phyloP scores from a whole-genome alignment of 768 basidiomycete species.

The Suillus sp. region DNA sequence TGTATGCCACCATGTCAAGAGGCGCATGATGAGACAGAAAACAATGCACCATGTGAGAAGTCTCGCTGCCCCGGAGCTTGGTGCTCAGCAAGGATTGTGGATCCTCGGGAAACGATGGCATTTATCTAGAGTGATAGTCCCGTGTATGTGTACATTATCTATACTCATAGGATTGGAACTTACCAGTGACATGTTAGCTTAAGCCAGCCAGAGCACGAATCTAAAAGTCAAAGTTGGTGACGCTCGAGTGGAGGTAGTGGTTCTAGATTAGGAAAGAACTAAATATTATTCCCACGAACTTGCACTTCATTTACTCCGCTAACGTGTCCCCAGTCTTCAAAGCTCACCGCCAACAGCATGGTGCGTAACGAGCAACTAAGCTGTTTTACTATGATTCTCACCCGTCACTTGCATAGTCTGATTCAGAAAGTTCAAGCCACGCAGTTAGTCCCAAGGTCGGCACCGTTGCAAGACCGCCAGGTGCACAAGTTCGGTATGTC shows the following conservation, averaged over 20 bases:
- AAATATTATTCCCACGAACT: conserved; percentile 2
- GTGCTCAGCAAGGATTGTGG: conserved; percentile 86
- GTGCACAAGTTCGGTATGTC: conserved; percentile 78
- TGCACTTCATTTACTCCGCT: neutral
- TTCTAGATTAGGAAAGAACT: conserved; percentile 1
- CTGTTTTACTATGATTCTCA: conserved; percentile 1
- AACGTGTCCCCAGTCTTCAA: conserved; percentile 2
- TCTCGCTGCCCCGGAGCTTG: conserved; percentile 72
- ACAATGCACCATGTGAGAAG: conserved; percentile 76
- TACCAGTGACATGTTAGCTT: neutral
- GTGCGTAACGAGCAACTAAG: conserved; percentile 9
- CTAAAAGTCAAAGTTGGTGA: neutral
- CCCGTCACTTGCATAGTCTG: conserved; percentile 51
- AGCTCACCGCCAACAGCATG: conserved; percentile 7
- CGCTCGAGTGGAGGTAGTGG: neutral
- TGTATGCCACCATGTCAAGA: conserved; percentile 8
- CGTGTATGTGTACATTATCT: neutral
- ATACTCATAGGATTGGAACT: conserved; percentile 1
- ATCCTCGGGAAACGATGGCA: conserved; percentile 76
- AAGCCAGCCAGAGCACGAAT: neutral
- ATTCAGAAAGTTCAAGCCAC: conserved; percentile 67
- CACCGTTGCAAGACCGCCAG: conserved; percentile 71
- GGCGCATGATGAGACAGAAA: neutral
- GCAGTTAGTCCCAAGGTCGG: conserved; percentile 44
- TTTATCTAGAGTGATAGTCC: conserved; percentile 57